Evolutionary conservation across 2,329 filamentous ascomycete species (phyloP).

Genomic region (Stenocarpella maydis): DNA sequence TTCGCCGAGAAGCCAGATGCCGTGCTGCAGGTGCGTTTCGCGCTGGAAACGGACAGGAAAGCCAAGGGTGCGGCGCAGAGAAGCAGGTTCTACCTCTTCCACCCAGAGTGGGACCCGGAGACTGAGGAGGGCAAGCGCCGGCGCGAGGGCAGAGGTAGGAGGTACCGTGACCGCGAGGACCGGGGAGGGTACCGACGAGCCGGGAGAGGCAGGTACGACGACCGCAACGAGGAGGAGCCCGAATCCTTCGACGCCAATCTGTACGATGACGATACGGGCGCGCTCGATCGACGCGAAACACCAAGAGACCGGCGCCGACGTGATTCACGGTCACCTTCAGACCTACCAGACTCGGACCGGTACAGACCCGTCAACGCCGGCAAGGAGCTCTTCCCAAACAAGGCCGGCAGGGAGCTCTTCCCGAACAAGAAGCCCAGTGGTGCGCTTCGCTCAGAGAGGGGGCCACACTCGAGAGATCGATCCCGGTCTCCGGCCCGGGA

Average conservation of each 20-base stretch:
- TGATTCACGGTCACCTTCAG: conserved; percentile 32
- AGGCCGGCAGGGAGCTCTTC: conserved; percentile 49
- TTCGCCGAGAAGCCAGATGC: conserved; percentile 74
- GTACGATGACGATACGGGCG: conserved; percentile 75
- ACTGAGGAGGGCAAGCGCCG: conserved; percentile 60
- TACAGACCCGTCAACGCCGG: conserved; percentile 52
- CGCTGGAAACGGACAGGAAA: conserved; percentile 81
- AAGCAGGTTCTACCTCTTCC: conserved; percentile 91
- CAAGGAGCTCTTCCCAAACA: conserved; percentile 44
- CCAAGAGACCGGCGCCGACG: conserved; percentile 21
- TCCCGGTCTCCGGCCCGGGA: conserved; percentile 61
- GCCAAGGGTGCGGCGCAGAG: conserved; percentile 77
- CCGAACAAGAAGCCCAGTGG: conserved; percentile 47
- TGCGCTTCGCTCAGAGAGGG: conserved; percentile 37
- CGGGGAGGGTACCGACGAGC: conserved; percentile 52
- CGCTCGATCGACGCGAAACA: conserved; percentile 44
- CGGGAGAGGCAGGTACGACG: conserved; percentile 60
- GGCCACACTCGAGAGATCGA: conserved; percentile 51
- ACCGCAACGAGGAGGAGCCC: conserved; percentile 67
- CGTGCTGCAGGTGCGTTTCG: conserved; percentile 75
- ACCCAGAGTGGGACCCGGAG: conserved; percentile 87
- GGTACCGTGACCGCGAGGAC: conserved; percentile 60
- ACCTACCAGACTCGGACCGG: conserved; percentile 40
- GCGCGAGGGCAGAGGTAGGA: conserved; percentile 62
- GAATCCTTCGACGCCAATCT: conserved; percentile 73